Percentiles rank a stretch among this genome's conserved stretches.
Conservation (phyloP, 2,329 filamentous ascomycete genomes). For the Neofusicoccum kwambonambiense region DNA sequence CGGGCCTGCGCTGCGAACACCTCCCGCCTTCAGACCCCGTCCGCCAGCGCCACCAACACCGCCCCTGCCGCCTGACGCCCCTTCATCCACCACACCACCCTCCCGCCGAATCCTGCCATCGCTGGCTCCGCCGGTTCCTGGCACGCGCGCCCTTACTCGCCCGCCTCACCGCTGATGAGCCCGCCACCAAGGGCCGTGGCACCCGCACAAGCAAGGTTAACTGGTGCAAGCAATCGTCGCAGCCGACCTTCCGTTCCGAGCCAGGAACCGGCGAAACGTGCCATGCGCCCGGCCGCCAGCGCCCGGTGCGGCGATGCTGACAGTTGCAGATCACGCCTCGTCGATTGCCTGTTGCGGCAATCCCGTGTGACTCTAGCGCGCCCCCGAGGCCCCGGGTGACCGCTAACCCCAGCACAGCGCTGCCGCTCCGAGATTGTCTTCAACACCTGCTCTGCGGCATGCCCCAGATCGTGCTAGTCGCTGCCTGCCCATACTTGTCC, state of each 20-base stretch:
- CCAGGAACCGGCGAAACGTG: background rate
- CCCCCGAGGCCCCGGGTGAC: background rate
- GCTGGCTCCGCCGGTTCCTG: background rate
- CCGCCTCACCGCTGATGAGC: background rate
- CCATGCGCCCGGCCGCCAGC: background rate
- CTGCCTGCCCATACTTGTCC: background rate
- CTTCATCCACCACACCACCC: background rate
- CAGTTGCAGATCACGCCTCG: background rate
- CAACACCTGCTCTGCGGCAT: background rate
- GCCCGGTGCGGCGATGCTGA: background rate
- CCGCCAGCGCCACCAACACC: background rate
- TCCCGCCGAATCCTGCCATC: background rate
- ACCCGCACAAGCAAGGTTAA: background rate
- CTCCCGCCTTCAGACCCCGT: background rate
- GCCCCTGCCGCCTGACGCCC: conserved; percentile 4
- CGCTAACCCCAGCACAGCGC: background rate
- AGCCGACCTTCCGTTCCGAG: background rate
- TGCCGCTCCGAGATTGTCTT: background rate
- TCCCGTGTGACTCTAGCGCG: background rate
- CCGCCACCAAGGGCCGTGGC: background rate
- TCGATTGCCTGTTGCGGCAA: background rate
- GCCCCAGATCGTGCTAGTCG: background rate
- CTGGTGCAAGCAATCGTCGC: background rate
- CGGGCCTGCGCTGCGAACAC: background rate
- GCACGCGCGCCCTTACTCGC: background rate